These are phyloP conservation scores for Aspergillus sp. DNA, from an alignment of 2,329 filamentous ascomycete genomes.

Conservation along the genomic window DNA sequence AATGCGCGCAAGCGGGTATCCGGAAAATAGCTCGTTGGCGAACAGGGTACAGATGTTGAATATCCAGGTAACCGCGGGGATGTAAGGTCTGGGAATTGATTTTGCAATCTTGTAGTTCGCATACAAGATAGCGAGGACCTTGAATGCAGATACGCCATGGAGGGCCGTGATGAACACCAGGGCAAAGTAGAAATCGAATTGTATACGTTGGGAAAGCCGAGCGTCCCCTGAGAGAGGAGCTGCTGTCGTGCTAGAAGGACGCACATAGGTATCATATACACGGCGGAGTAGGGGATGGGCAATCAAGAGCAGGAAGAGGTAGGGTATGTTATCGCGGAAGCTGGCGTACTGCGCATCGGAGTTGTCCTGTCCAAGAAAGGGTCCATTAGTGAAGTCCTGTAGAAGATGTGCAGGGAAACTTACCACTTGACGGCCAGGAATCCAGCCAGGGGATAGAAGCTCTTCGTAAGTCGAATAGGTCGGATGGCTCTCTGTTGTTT, in stretches of 20 bases:
- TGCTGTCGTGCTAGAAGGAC: constrained; percentile 23
- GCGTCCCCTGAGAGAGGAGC: constrained; percentile 43
- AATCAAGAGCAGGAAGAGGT: constrained; percentile 67
- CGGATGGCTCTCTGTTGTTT: constrained; percentile 65
- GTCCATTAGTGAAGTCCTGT: constrained; percentile 5
- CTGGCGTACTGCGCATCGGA: constrained; percentile 82
- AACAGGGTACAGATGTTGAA: constrained; percentile 87
- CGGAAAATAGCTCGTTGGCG: constrained; percentile 76
- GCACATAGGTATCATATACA: constrained; percentile 59
- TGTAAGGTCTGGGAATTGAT: constrained; percentile 61
- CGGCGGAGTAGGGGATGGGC: constrained; percentile 75
- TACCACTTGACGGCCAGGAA: constrained; percentile 85
- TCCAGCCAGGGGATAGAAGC: constrained; percentile 77
- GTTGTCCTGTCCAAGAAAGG: constrained; percentile 59
- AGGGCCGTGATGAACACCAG: constrained; percentile 71
- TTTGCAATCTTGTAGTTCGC: constrained; percentile 79
- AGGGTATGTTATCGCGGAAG: constrained; percentile 82
- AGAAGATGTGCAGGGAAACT: constrained; percentile 20
- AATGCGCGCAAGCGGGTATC: constrained; percentile 68
- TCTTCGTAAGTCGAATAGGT: constrained; percentile 70
- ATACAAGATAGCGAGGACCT: constrained; percentile 74
- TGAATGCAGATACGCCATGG: constrained; percentile 80
- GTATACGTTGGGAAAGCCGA: constrained; percentile 64
- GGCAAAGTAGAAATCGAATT: constrained; percentile 81
- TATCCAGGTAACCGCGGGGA: constrained; percentile 76